phyloP scores from a whole-genome alignment of 495 filamentous ascomycete genomes.

The Penicillium coffeae region DNA sequence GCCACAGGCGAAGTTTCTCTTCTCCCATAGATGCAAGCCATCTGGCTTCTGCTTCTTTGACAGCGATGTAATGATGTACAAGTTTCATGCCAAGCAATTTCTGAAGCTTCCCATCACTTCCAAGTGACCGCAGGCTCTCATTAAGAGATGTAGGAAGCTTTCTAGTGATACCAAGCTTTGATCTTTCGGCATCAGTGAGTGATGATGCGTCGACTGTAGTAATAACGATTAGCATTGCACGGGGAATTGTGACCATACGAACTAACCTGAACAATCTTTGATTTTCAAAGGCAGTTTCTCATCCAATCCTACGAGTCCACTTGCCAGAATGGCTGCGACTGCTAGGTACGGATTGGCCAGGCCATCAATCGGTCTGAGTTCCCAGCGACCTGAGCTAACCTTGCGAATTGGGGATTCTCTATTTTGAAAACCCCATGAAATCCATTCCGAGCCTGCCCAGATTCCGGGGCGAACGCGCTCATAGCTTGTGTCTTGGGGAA shows the following conservation, averaged over 20 bases:
- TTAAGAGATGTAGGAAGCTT: conserved; percentile 34
- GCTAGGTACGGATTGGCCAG: conserved; percentile 44
- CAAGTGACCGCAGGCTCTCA: conserved; percentile 25
- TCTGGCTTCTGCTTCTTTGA: conserved; percentile 54
- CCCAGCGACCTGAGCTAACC: conserved; percentile 35
- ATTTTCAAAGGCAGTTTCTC: conserved; percentile 39
- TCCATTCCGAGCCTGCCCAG: conserved; percentile 55
- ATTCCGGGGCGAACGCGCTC: conserved; percentile 38
- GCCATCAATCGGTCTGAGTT: conserved; percentile 40
- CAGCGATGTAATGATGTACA: conserved; percentile 54
- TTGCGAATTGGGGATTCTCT: conserved; percentile 42
- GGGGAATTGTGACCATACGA: neutral
- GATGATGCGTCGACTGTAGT: conserved; percentile 29
- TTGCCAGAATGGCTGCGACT: conserved; percentile 59
- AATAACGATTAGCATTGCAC: neutral
- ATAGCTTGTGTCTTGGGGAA: conserved; percentile 39
- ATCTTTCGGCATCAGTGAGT: conserved; percentile 19
- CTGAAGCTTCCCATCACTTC: conserved; percentile 19
- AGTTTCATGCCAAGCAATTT: conserved; percentile 46
- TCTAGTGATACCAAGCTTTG: conserved; percentile 35
- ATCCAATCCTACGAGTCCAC: conserved; percentile 59
- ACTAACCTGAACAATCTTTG: conserved; percentile 53
- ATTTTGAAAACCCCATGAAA: conserved; percentile 44
- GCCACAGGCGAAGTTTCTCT: conserved; percentile 50
- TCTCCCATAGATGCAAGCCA: conserved; percentile 46